These are phyloP conservation scores for Trifolium repens DNA, from an alignment of 306 rosid species.

Conservation along the genomic window DNA sequence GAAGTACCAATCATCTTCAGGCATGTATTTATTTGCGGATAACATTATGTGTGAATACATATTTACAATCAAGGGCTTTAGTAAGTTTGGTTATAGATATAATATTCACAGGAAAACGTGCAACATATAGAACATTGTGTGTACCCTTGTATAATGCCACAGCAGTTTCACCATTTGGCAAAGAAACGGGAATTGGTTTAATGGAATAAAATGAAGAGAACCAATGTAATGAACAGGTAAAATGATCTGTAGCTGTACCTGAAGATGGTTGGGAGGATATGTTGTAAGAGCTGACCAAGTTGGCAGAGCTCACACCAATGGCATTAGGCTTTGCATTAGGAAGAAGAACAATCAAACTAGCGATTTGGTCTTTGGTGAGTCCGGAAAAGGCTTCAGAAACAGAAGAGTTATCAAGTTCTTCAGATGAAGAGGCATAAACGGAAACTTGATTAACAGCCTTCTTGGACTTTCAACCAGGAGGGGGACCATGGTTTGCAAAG, in stretches of 20 bases:
- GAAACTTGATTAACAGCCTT: neutral
- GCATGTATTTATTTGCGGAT: neutral
- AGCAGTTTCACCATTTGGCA: neutral
- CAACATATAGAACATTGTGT: neutral
- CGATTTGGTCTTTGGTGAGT: neutral
- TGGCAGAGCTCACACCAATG: neutral
- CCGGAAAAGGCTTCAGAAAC: neutral
- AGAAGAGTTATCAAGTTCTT: neutral
- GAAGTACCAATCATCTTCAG: neutral
- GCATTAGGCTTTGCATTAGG: neutral
- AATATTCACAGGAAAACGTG: neutral
- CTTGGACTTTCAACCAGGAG: neutral
- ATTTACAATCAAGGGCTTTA: neutral
- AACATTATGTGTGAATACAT: neutral
- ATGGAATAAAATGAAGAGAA: neutral
- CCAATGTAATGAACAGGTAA: neutral
- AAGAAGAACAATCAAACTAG: neutral
- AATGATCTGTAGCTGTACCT: neutral
- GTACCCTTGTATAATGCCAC: neutral
- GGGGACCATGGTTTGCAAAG: neutral
- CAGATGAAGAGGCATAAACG: neutral
- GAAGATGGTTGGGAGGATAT: neutral
- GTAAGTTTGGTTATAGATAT: neutral
- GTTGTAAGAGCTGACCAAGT: neutral
- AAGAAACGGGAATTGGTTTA: neutral